A percentile compares a stretch with the other conserved stretches of the same genome.
Evolutionary conservation across 768 basidiomycete species (phyloP).

Genomic region (Psilocybe sp.): DNA sequence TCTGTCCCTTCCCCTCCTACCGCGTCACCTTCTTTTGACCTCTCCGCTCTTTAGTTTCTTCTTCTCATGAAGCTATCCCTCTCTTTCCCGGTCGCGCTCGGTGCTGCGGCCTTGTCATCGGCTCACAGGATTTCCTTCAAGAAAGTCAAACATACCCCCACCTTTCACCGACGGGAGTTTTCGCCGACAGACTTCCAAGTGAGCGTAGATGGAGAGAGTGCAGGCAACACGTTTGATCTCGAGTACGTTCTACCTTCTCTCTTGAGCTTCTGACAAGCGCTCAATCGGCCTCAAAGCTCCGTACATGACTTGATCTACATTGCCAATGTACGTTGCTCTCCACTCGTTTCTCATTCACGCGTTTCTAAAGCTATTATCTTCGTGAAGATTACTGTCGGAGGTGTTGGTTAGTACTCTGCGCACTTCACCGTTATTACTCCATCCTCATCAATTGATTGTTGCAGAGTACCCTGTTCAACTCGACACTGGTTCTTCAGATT

Average conservation of each 20-base stretch:
- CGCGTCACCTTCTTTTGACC: conserved; percentile 24
- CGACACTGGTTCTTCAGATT: conserved; percentile 83
- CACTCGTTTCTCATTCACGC: background rate
- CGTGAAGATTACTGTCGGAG: conserved; percentile 64
- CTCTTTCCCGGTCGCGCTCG: conserved; percentile 34
- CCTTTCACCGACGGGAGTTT: conserved; percentile 35
- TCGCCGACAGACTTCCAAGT: conserved; percentile 27
- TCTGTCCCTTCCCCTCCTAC: conserved; percentile 15
- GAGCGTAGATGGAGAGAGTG: conserved; percentile 28
- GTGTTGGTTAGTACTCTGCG: conserved; percentile 41
- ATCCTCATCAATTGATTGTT: conserved; percentile 5
- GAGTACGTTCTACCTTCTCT: conserved; percentile 31
- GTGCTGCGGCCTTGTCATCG: conserved; percentile 31
- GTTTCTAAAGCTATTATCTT: conserved; percentile 7
- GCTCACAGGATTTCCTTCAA: conserved; percentile 48
- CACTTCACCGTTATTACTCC: background rate
- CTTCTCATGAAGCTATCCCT: conserved; percentile 40
- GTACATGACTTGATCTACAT: conserved; percentile 79
- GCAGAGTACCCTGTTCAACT: conserved; percentile 73
- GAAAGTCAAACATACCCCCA: conserved; percentile 33
- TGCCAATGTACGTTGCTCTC: conserved; percentile 54
- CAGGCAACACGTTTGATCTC: conserved; percentile 36
- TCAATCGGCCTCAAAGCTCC: conserved; percentile 43
- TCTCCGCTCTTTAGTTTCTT: conserved; percentile 15
- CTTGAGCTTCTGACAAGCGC: conserved; percentile 3